A percentile compares a stretch with the other conserved stretches of the same genome.
phyloP scores from a whole-genome alignment of 495 filamentous ascomycete species.

The Beverwykella pulmonaria region DNA sequence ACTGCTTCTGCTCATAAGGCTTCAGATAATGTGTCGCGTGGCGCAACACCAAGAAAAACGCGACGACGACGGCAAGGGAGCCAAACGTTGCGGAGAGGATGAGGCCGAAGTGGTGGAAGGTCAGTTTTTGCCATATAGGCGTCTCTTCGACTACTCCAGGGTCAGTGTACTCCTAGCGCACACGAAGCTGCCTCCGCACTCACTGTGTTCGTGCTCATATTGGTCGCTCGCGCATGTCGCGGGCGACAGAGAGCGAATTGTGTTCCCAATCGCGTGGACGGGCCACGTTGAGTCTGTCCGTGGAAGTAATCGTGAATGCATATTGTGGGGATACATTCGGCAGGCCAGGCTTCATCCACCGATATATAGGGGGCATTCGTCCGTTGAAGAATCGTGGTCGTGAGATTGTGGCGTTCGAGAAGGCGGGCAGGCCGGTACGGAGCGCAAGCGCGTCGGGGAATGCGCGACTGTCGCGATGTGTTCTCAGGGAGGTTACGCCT shows the following conservation, averaged over 20 bases:
- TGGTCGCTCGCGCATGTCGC: neutral
- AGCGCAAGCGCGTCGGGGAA: neutral
- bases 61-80: conserved; percentile 57
- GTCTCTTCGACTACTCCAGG: conserved; percentile 17
- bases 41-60: conserved; percentile 67
- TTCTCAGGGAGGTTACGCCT: neutral
- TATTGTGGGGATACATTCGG: neutral
- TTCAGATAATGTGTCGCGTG: conserved; percentile 85
- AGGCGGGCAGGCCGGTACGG: neutral
- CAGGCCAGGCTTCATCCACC: neutral
- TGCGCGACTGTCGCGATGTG: neutral
- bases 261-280: neutral
- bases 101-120: conserved; percentile 59
- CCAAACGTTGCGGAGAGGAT: conserved; percentile 57
- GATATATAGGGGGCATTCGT: neutral
- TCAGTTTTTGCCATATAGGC: conserved; percentile 43
- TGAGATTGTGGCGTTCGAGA: neutral
- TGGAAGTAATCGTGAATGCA: neutral
- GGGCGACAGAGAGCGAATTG: neutral
- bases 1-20: conserved; percentile 81
- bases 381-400: neutral
- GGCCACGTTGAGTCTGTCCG: neutral
- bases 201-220: conserved; percentile 15
- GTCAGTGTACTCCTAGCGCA: neutral
- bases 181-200: neutral